Evolutionary conservation across 768 basidiomycete genomes (phyloP).

Genomic region (Coprinopsis sp.): DNA sequence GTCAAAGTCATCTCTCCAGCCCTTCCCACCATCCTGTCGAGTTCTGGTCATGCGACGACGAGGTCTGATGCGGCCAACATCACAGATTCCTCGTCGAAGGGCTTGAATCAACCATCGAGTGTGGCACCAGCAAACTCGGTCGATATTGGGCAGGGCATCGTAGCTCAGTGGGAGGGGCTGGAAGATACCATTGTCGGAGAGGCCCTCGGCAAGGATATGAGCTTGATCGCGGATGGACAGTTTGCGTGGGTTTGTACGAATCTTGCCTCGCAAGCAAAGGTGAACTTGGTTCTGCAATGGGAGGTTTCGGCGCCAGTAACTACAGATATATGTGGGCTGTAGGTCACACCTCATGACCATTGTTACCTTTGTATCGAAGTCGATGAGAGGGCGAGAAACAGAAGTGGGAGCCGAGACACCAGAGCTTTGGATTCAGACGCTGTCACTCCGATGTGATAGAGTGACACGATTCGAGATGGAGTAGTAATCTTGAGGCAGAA

Average conservation of each 20-base stretch:
- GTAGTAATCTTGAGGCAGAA: too few relatives aligned
- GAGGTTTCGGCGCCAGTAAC: constrained; percentile 34
- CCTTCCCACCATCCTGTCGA: constrained; percentile 10
- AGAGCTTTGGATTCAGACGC: too few relatives aligned
- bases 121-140: constrained; percentile 14
- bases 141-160: constrained; percentile 22
- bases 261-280: constrained; percentile 24
- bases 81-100: too few relatives aligned
- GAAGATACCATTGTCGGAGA: constrained; percentile 18
- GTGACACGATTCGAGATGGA: too few relatives aligned
- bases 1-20: constrained; percentile 36
- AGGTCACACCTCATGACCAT: too few relatives aligned
- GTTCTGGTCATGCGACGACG: constrained; percentile 5
- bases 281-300: constrained; percentile 34
- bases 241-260: constrained; percentile 28
- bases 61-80: not conserved
- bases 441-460: too few relatives aligned
- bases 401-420: too few relatives aligned
- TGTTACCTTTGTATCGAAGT: too few relatives aligned
- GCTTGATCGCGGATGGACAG: too few relatives aligned
- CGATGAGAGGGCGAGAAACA: too few relatives aligned
- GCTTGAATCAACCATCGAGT: not conserved
- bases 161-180: constrained; percentile 37
- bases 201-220: constrained; percentile 24
- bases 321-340: too few relatives aligned